These are phyloP conservation scores for Eleusine indica DNA, from an alignment of 176 grass and related monocot species.

Conservation along the genomic window DNA sequence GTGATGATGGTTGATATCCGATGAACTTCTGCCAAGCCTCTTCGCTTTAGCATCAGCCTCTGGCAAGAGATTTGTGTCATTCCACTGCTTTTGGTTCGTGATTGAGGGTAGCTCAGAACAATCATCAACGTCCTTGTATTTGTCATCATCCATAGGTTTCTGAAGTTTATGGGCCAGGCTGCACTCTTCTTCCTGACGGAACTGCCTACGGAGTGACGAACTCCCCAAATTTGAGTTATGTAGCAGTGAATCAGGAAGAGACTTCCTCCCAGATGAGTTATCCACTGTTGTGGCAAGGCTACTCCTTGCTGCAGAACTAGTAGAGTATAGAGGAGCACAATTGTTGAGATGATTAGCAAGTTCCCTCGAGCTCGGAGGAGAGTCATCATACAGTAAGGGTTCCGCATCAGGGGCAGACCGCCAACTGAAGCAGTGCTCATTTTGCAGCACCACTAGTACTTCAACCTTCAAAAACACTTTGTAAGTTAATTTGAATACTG, in stretches of 20 bases:
- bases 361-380: conserved; percentile 58
- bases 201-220: conserved; percentile 74
- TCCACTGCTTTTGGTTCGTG: conserved; percentile 37
- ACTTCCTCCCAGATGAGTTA: conserved; percentile 71
- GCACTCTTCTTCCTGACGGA: conserved; percentile 73
- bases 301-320: conserved; percentile 51
- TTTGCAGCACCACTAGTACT: conserved; percentile 82
- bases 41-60: conserved; percentile 53
- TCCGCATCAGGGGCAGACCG: conserved; percentile 81
- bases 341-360: conserved; percentile 53
- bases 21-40: conserved; percentile 55
- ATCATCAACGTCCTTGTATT: conserved; percentile 54
- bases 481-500: conserved; percentile 11
- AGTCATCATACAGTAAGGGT: conserved; percentile 64
- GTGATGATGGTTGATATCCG: conserved; percentile 60
- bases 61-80: conserved; percentile 26
- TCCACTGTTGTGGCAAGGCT: conserved; percentile 72
- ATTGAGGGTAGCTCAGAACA: conserved; percentile 44
- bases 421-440: conserved; percentile 84
- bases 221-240: conserved; percentile 56
- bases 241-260: conserved; percentile 65
- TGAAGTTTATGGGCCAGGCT: conserved; percentile 79
- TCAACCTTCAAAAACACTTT: conserved; percentile 65
- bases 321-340: conserved; percentile 55
- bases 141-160: conserved; percentile 80